A percentile compares a stretch with the other conserved stretches of the same genome.
These are phyloP conservation scores for Metschnikowia noctiluminum DNA, from an alignment of 805 yeast genomes.

Conservation along the genomic window DNA sequence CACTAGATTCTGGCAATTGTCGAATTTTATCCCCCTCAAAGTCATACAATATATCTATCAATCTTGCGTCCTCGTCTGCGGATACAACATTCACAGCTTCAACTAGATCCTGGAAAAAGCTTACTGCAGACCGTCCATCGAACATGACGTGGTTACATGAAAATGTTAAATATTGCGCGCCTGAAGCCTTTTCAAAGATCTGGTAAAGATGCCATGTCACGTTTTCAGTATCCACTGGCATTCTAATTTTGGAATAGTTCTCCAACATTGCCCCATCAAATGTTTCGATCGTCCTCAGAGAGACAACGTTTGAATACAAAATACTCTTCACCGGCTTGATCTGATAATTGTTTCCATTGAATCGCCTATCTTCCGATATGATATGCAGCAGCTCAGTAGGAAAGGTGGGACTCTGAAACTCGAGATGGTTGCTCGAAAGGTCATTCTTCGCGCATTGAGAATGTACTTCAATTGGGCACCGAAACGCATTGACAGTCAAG, in stretches of 20 bases:
- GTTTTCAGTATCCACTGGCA: slow-evolving; percentile 8
- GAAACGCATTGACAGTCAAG: slow-evolving; percentile 11
- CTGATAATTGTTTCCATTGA: slow-evolving; percentile 9
- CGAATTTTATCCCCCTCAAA: not conserved
- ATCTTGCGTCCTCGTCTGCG: not conserved
- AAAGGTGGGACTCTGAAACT: not conserved
- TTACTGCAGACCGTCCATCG: slow-evolving; percentile 14
- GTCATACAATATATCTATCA: slow-evolving; percentile 5
- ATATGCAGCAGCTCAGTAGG: not conserved
- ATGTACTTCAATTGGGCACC: not conserved
- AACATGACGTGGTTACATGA: slow-evolving; percentile 14
- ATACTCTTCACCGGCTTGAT: slow-evolving; percentile 7
- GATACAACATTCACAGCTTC: not conserved
- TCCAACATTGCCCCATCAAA: slow-evolving; percentile 7
- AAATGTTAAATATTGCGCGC: slow-evolving; percentile 9
- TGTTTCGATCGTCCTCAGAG: not conserved
- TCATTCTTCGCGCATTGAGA: not conserved
- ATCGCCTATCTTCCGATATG: slow-evolving; percentile 2
- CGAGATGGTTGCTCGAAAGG: not conserved
- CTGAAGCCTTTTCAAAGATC: not conserved
- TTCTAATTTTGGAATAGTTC: not conserved
- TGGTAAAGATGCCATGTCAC: slow-evolving; percentile 10
- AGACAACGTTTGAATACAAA: slow-evolving; percentile 10
- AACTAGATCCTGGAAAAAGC: slow-evolving; percentile 13
- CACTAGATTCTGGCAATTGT: slow-evolving; percentile 1